Evolutionary conservation across 495 filamentous ascomycete genomes (phyloP).

Genomic region (Trichoderma erinaceum): DNA sequence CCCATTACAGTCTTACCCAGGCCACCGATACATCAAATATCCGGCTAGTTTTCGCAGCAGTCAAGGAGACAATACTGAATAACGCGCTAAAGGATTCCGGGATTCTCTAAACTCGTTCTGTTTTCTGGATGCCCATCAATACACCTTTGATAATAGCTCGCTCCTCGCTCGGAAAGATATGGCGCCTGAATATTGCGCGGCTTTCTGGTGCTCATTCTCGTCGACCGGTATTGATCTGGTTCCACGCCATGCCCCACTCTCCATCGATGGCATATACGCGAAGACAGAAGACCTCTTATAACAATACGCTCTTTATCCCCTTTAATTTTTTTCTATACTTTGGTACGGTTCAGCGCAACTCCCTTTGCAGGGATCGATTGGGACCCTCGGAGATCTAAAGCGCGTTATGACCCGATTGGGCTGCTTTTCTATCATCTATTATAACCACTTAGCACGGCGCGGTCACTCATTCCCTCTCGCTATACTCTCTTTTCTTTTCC

Average conservation of each 20-base stretch:
- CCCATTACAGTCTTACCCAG: constrained; percentile 72
- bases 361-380: neutral
- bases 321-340: neutral
- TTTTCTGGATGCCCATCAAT: neutral
- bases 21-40: constrained; percentile 98
- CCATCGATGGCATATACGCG: neutral
- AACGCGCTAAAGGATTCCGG: constrained; percentile 97
- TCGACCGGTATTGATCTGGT: neutral
- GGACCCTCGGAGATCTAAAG: neutral
- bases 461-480: constrained; percentile 5
- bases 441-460: neutral
- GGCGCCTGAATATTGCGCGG: neutral
- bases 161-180: neutral
- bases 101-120: constrained; percentile 62
- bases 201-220: neutral
- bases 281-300: neutral
- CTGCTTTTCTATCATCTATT: neutral
- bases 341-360: neutral
- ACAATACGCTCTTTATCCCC: neutral
- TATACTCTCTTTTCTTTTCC: neutral
- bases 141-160: neutral
- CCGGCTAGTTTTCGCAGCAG: constrained; percentile 92
- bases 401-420: neutral
- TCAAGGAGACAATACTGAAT: constrained; percentile 97
- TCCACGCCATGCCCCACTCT: neutral